Conservation (phyloP, 208 protist species). For the Acanthamoeba divionensis region DNA sequence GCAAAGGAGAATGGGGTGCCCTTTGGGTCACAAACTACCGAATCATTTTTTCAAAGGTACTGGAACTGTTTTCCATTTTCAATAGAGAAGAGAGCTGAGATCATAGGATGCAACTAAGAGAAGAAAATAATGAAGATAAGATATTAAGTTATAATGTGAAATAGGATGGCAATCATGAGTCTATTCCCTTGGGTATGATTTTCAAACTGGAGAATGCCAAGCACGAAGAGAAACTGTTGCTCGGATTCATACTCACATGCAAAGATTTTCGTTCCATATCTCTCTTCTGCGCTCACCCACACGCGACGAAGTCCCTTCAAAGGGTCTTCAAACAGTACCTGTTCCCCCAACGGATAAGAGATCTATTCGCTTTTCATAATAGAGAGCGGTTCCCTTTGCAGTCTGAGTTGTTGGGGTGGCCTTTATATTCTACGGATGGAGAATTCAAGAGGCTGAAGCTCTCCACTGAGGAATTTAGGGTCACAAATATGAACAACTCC, state of each 20-base stretch:
- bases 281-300: slow-evolving; percentile 12
- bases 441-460: slow-evolving; percentile 23
- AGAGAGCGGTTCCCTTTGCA: background rate
- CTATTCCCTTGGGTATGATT: slow-evolving; percentile 1
- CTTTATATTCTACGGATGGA: background rate
- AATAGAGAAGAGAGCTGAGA: too few species aligned
- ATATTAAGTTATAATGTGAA: too few species aligned
- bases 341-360: background rate
- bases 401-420: slow-evolving; percentile 25
- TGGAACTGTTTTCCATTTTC: too few species aligned
- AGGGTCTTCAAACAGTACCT: slow-evolving; percentile 37
- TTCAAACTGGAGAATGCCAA: slow-evolving; percentile 23
- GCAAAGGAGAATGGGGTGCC: background rate
- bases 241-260: slow-evolving; percentile 29
- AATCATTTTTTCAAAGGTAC: background rate
- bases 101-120: too few species aligned
- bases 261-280: slow-evolving; percentile 17
- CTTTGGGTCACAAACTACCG: slow-evolving; percentile 21
- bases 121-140: too few species aligned
- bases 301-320: background rate
- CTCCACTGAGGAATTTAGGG: background rate
- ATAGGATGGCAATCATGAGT: too few species aligned
- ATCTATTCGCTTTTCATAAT: slow-evolving; percentile 49
- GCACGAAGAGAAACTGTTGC: background rate
- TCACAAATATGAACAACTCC: background rate